phyloP scores from a whole-genome alignment of 2,329 filamentous ascomycete genomes.

The Aspergillus sp. region DNA sequence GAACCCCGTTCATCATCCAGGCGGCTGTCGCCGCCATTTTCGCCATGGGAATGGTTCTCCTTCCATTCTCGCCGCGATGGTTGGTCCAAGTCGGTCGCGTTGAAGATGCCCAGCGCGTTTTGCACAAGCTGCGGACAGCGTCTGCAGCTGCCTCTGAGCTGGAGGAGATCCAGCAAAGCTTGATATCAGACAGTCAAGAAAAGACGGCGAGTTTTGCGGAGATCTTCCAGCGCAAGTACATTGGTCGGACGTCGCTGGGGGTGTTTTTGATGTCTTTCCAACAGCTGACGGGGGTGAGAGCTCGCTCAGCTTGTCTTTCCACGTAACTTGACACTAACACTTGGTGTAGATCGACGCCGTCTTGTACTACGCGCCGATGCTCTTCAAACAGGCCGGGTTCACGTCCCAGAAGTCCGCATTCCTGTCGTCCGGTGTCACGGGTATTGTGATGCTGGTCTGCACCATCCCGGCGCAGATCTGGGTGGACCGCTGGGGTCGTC shows the following conservation, averaged over 20 bases:
- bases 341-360: conserved; percentile 12
- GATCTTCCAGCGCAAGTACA: conserved; percentile 12
- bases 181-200: conserved; percentile 12
- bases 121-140: conserved; percentile 2
- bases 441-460: conserved; percentile 27
- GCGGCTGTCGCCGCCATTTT: conserved; percentile 5
- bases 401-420: conserved; percentile 19
- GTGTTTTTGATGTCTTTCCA: conserved; percentile 15
- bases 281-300: conserved; percentile 13
- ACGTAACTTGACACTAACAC: background rate
- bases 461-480: conserved; percentile 28
- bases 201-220: conserved; percentile 10
- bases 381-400: conserved; percentile 29
- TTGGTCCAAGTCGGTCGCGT: conserved; percentile 6
- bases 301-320: no score
- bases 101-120: conserved; percentile 7
- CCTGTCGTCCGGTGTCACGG: conserved; percentile 28
- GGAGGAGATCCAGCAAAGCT: conserved; percentile 16
- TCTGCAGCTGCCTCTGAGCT: conserved; percentile 9
- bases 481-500: conserved; percentile 28
- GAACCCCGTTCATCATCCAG: conserved; percentile 12
- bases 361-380: conserved; percentile 30
- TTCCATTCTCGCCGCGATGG: conserved; percentile 15
- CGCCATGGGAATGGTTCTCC: conserved; percentile 4
- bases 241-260: conserved; percentile 9